Percentiles rank a stretch among this genome's conserved stretches.
These are phyloP conservation scores for Chionographis japonica DNA, from an alignment of 106 monocot genomes.

Conservation along the genomic window DNA sequence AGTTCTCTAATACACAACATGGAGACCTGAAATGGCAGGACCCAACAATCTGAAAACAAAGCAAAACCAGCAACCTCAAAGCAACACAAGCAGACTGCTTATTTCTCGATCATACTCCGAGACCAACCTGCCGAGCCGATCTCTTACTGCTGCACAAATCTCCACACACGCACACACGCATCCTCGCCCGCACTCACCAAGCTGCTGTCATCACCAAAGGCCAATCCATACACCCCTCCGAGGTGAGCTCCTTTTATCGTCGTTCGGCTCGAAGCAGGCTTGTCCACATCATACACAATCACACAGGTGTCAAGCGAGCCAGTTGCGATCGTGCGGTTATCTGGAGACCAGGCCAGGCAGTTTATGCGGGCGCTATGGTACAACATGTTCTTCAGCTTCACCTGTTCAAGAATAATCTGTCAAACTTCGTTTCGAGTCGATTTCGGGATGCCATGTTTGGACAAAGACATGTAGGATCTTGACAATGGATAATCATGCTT, in stretches of 20 bases:
- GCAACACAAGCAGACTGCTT: neutral
- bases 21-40: too few species aligned
- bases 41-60: too few species aligned
- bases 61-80: too few species aligned
- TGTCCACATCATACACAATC: slow-evolving; percentile 77
- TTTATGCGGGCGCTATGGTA: slow-evolving; percentile 93
- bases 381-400: slow-evolving; percentile 95
- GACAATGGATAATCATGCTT: neutral
- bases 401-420: slow-evolving; percentile 29
- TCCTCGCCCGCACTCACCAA: slow-evolving; percentile 89
- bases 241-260: slow-evolving; percentile 94
- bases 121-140: neutral
- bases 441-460: neutral
- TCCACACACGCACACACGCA: slow-evolving; percentile 89
- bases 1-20: too few species aligned
- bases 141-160: slow-evolving; percentile 28
- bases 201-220: slow-evolving; percentile 55
- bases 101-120: neutral
- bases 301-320: slow-evolving; percentile 88
- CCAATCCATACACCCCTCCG: slow-evolving; percentile 89
- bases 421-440: neutral
- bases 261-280: slow-evolving; percentile 61
- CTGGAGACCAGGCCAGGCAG: slow-evolving; percentile 95
- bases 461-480: neutral
- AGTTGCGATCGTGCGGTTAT: slow-evolving; percentile 71